Evolutionary conservation across 805 yeast genomes (phyloP).

Genomic region (Wickerhamiella nectarea): DNA sequence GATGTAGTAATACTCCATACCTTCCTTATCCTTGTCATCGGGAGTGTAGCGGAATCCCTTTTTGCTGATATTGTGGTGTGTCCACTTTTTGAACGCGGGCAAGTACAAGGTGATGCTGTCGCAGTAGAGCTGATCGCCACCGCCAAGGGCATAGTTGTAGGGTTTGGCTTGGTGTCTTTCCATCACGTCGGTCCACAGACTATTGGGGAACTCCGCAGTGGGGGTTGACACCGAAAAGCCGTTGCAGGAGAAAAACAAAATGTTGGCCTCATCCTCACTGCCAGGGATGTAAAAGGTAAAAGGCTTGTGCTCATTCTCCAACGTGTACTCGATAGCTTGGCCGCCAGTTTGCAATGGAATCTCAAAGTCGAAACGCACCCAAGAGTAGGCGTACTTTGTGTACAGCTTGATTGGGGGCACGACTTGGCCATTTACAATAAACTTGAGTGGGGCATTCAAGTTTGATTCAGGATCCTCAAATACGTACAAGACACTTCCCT

Average conservation of each 20-base stretch:
- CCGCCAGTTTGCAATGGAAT: slow-evolving; percentile 37
- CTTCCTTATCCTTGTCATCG: slow-evolving; percentile 32
- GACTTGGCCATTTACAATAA: slow-evolving; percentile 27
- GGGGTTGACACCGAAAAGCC: slow-evolving; percentile 72
- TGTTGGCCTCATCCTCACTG: slow-evolving; percentile 53
- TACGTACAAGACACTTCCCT: slow-evolving; percentile 59
- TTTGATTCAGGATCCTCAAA: slow-evolving; percentile 30
- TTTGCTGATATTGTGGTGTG: slow-evolving; percentile 36
- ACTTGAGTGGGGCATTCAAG: slow-evolving; percentile 22
- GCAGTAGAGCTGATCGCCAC: slow-evolving; percentile 91
- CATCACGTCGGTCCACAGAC: slow-evolving; percentile 78
- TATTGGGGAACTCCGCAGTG: slow-evolving; percentile 52
- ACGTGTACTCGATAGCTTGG: slow-evolving; percentile 47
- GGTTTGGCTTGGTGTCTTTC: slow-evolving; percentile 46
- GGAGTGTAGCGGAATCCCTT: slow-evolving; percentile 10
- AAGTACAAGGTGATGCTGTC: slow-evolving; percentile 58
- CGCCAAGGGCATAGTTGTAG: slow-evolving; percentile 92
- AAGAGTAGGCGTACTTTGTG: slow-evolving; percentile 35
- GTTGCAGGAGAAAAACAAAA: slow-evolving; percentile 75
- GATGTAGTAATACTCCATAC: slow-evolving; percentile 55
- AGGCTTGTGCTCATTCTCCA: slow-evolving; percentile 35
- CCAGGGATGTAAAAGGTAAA: slow-evolving; percentile 64
- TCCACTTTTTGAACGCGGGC: slow-evolving; percentile 40
- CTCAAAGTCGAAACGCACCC: slow-evolving; percentile 52
- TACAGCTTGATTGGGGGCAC: slow-evolving; percentile 37